Conservation (phyloP, 805 yeast genomes). For the Candida montana region DNA sequence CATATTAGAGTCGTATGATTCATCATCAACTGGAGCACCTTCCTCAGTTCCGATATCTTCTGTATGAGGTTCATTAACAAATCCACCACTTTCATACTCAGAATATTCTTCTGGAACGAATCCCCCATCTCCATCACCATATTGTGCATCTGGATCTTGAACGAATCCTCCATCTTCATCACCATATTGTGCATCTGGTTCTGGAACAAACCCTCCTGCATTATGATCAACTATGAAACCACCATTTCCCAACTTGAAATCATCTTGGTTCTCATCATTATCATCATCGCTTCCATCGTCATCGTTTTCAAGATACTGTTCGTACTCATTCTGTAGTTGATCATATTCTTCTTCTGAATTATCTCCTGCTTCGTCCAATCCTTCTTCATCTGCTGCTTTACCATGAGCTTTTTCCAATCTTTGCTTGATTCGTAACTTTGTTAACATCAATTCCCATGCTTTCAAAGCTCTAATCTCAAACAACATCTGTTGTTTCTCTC, state of each 20-base stretch:
- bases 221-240: constrained; percentile 10
- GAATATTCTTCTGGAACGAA: too few species aligned
- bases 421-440: constrained; percentile 36
- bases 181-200: constrained; percentile 1
- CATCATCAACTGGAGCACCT: neutral
- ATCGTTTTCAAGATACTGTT: constrained; percentile 18
- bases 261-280: neutral
- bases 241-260: constrained; percentile 1
- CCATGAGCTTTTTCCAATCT: constrained; percentile 47
- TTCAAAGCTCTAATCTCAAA: constrained; percentile 45
- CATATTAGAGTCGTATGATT: too few species aligned
- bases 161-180: neutral
- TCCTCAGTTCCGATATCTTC: neutral
- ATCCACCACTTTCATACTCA: too few species aligned
- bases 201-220: constrained; percentile 11
- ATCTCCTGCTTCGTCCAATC: constrained; percentile 10
- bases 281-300: constrained; percentile 14
- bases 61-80: too few species aligned
- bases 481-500: constrained; percentile 34
- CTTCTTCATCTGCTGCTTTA: constrained; percentile 11
- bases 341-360: constrained; percentile 15
- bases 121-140: too few species aligned
- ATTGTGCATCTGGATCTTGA: too few species aligned
- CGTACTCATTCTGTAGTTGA: constrained; percentile 16
- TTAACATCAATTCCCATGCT: constrained; percentile 39